Conservation (phyloP, 1,284 basidiomycete genomes). For the Trichosporon inkin region DNA sequence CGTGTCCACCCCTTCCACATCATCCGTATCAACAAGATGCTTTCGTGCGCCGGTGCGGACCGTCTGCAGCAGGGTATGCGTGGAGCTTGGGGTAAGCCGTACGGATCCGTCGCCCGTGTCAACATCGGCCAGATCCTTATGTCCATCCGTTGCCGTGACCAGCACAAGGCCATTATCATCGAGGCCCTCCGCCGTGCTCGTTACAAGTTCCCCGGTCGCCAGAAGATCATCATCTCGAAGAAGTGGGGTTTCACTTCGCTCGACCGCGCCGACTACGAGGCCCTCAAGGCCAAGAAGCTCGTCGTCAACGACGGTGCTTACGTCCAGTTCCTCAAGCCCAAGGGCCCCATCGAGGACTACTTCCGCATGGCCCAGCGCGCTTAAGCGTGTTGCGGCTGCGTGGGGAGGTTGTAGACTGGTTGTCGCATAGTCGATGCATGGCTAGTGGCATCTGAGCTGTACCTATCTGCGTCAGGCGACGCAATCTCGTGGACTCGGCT, state of each 20-base stretch:
- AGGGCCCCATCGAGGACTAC: constrained; percentile 78
- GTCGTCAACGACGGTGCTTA: constrained; percentile 63
- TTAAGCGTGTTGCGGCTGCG: constrained; percentile 32
- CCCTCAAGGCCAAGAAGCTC: constrained; percentile 81
- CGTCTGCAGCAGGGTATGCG: constrained; percentile 97
- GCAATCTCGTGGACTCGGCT: too few relatives aligned
- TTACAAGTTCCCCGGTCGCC: constrained; percentile 99
- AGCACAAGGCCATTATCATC: constrained; percentile 80
- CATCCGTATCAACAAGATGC: constrained; percentile 99
- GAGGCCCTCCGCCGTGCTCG: constrained; percentile 95
- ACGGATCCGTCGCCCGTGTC: constrained; percentile 59
- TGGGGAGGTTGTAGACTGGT: constrained; percentile 19
- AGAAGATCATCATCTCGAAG: constrained; percentile 97
- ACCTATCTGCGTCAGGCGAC: too few relatives aligned
- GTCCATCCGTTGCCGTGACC: constrained; percentile 89
- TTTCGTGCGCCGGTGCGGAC: constrained; percentile 98
- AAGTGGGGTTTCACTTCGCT: constrained; percentile 99
- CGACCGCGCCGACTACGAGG: constrained; percentile 80
- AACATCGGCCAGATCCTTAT: constrained; percentile 84
- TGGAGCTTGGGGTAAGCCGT: constrained; percentile 99
- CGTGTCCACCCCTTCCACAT: constrained; percentile 99
- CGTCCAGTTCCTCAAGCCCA: constrained; percentile 79
- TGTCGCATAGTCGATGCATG: constrained; percentile 26
- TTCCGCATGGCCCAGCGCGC: constrained; percentile 76
- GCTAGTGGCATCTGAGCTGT: constrained; percentile 14